phyloP scores from a whole-genome alignment of 768 basidiomycete species.

The Termitomyces bulborhizus region DNA sequence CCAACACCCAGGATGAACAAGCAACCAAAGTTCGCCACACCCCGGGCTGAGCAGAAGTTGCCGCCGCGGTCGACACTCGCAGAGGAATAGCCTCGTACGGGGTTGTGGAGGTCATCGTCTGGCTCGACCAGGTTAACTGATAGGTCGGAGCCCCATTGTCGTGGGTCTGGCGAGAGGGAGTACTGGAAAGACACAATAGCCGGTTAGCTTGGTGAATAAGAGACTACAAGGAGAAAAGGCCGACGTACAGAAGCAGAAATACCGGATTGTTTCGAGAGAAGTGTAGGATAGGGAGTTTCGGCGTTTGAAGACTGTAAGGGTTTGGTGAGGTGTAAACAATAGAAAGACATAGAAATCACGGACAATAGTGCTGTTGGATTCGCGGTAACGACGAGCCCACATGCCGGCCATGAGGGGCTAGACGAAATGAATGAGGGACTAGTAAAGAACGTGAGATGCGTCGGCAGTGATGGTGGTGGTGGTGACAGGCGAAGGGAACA shows the following conservation, averaged over 20 bases:
- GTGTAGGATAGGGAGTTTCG: conserved; percentile 17
- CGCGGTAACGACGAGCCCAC: conserved; percentile 10
- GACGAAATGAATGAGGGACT: conserved; percentile 2
- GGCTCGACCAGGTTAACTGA: conserved; percentile 37
- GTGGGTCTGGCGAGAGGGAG: conserved; percentile 46
- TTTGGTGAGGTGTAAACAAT: background rate
- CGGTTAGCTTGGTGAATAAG: background rate
- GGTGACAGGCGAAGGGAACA: background rate
- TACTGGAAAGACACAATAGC: conserved; percentile 28
- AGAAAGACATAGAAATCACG: conserved; percentile 2
- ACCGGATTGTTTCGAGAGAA: conserved; percentile 8
- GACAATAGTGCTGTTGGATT: conserved; percentile 11
- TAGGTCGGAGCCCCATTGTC: conserved; percentile 45
- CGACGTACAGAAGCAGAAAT: conserved; percentile 14
- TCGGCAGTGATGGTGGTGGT: conserved; percentile 1
- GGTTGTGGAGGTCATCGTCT: conserved; percentile 59
- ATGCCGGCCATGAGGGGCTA: conserved; percentile 9
- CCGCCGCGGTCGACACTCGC: conserved; percentile 14
- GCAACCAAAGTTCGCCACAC: conserved; percentile 58
- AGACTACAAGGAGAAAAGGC: background rate
- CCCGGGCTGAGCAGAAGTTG: conserved; percentile 43
- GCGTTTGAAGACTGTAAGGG: conserved; percentile 13
- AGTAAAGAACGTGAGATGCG: conserved; percentile 4
- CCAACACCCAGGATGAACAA: conserved; percentile 41
- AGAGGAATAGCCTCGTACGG: conserved; percentile 30